Base-by-base conservation (phyloP, 805 yeast genomes). In the Hanseniaspora osmophila region DNA sequence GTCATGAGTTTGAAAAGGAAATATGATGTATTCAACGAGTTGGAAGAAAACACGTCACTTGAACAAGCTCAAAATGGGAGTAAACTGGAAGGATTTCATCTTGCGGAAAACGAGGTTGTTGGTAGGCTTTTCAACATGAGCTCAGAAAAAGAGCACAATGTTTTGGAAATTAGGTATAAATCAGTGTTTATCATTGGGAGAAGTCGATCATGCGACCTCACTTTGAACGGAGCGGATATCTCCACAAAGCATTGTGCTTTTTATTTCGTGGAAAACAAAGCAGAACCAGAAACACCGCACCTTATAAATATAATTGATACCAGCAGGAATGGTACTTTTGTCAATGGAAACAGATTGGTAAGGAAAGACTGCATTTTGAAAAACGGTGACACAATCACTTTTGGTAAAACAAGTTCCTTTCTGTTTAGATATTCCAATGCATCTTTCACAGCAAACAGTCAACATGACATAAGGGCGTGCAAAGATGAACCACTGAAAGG, bases 191-290 rank as follows among this genome's bases (percentile, higher is more conserved):
- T 61, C 0, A 60, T 75, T 5, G 84, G 84, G 1, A 65, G 84
- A 47, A 75, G 81, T 54, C 67, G 78, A 42, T 63, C 73, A 10
- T 77, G 84, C 57, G 84, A 79, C 50, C 58, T 79, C 12, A 61
- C 65, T 3, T 59, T 82, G 3, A 48, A 53, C n/a, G 79, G 77
- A 10, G 60, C 65, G 0, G 87, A 81, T 52, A 76, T 80, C 9
- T 80, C 87, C 0, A 75, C 84, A 0, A 64, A 66, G 30, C 90
- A 82, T 55, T 77, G 84, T 52, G 70, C 70, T 45, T 57, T 81
- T 10, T 59, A 70, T 2, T 59, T 72, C 5, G 63, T 74, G 44
- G 55, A 64, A 45, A 57, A 66, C 51, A 58, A 61, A 18, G 54
- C 63, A 2, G 63, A 61, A 33, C 66, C 64, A 16, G 50, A 46